Percentiles rank a stretch among this genome's conserved stretches.
Conservation (phyloP, 768 basidiomycete genomes). For the Mycena amicta region DNA sequence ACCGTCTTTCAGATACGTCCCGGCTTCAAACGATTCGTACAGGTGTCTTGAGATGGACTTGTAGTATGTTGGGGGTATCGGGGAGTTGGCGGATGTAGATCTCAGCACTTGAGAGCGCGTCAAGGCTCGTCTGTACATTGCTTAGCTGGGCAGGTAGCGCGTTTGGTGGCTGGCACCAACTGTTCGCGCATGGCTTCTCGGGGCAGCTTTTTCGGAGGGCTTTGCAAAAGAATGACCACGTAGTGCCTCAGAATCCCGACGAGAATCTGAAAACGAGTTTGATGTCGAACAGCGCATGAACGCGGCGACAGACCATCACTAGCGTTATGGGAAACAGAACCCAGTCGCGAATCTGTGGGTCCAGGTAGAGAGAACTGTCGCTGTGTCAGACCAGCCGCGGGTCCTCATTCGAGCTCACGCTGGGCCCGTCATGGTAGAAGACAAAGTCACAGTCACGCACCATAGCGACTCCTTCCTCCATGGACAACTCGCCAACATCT, state of each 20-base stretch:
- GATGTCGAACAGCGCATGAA: background rate
- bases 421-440: conserved; percentile 44
- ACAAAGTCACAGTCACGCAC: conserved; percentile 5
- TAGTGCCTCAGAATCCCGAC: conserved; percentile 94
- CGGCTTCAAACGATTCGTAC: conserved; percentile 68
- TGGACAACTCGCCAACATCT: conserved; percentile 83
- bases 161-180: conserved; percentile 43
- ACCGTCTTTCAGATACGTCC: conserved; percentile 86
- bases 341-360: conserved; percentile 95
- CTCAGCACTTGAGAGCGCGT: conserved; percentile 84
- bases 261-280: conserved; percentile 60
- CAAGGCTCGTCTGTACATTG: conserved; percentile 63
- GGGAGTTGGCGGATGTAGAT: conserved; percentile 77
- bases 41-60: conserved; percentile 75
- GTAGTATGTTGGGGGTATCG: conserved; percentile 75
- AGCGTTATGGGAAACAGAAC: conserved; percentile 95
- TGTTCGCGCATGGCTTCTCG: conserved; percentile 88
- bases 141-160: conserved; percentile 1
- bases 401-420: conserved; percentile 50
- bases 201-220: conserved; percentile 78
- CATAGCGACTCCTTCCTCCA: conserved; percentile 37
- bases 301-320: conserved; percentile 77
- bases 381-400: too few species aligned
- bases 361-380: conserved; percentile 69
- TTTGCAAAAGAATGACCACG: conserved; percentile 83